phyloP scores from a whole-genome alignment of 352 stramenopile genomes.

The Saprolegnia parasitica region DNA sequence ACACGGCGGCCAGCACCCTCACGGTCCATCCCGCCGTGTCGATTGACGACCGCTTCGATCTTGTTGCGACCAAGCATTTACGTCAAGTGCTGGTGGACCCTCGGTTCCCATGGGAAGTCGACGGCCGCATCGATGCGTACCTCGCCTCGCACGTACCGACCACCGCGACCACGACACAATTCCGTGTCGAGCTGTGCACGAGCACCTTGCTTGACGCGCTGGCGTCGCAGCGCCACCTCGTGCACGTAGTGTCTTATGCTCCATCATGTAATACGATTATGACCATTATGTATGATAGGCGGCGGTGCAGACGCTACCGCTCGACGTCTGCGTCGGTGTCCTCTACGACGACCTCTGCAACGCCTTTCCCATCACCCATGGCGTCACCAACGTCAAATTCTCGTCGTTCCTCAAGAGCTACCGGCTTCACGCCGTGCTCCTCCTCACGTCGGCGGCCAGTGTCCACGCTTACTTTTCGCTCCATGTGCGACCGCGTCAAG shows the following conservation, averaged over 20 bases:
- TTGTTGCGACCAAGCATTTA: neutral
- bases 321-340: slow-evolving; percentile 14
- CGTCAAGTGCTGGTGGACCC: neutral
- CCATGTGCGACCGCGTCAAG: neutral
- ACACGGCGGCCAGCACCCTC: neutral
- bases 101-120: slow-evolving; percentile 9
- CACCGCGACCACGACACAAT: neutral
- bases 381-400: slow-evolving; percentile 18
- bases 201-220: neutral
- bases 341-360: slow-evolving; percentile 15
- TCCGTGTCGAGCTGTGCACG: neutral
- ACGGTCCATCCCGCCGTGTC: neutral
- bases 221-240: neutral
- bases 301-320: neutral
- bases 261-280: neutral
- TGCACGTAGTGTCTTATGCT: no score
- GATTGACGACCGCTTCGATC: neutral
- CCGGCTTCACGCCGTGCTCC: neutral
- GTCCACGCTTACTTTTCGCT: neutral
- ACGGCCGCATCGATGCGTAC: neutral
- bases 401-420: slow-evolving; percentile 9
- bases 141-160: neutral
- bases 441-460: neutral
- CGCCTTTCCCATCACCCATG: neutral
- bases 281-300: neutral